Percentiles rank a stretch among this genome's conserved stretches.
Evolutionary conservation across 1,139 yeast genomes (phyloP).

Genomic region (Tardiomyces depauwii): DNA sequence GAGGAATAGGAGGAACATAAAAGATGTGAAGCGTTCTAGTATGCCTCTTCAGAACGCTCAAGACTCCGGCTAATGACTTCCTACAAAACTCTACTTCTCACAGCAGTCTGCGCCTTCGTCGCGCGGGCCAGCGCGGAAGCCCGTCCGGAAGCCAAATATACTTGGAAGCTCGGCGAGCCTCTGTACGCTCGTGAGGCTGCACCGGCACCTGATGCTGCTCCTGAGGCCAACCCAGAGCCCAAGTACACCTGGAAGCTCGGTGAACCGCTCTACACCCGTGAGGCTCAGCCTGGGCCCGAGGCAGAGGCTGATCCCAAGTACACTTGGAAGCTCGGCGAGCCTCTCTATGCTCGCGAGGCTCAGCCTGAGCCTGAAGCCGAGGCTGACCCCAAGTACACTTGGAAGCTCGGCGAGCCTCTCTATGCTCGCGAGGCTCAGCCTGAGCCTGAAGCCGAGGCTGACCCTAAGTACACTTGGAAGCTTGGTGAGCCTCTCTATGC

Average conservation of each 20-base stretch:
- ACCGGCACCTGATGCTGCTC: background rate
- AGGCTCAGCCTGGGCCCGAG: background rate
- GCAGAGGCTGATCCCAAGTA: background rate
- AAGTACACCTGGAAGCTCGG: background rate
- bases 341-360: background rate
- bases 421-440: background rate
- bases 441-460: background rate
- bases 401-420: background rate
- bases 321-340: background rate
- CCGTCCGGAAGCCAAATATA: background rate
- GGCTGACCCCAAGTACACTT: background rate
- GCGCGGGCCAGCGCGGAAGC: background rate
- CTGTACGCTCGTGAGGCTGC: background rate
- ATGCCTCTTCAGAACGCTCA: background rate
- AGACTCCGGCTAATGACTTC: background rate
- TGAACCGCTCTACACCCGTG: background rate
- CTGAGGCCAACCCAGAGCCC: background rate
- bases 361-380: background rate
- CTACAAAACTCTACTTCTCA: background rate
- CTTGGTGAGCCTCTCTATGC: background rate
- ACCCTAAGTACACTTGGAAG: background rate
- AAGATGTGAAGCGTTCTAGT: no score
- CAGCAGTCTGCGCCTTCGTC: background rate
- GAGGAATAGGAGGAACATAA: no score
- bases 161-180: background rate